Evolutionary conservation across 192 early-diverging fungal genomes (phyloP).

Genomic region (Allomyces arbusculus): DNA sequence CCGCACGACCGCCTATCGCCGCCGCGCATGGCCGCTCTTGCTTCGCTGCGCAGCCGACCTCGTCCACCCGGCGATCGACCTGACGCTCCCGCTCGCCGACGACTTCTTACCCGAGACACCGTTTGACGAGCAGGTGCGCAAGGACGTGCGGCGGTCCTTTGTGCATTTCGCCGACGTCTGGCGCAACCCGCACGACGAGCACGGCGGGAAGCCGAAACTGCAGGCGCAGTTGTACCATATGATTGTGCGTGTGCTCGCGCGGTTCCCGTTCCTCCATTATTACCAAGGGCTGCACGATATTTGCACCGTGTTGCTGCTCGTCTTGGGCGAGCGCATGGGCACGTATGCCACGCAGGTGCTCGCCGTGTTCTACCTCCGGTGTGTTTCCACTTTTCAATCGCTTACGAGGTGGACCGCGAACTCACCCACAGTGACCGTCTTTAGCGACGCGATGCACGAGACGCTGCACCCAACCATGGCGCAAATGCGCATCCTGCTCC

Average conservation of each 20-base stretch:
- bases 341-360: conserved; percentile 2
- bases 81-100: background rate
- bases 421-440: no score
- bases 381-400: conserved; percentile 2
- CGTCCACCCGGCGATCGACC: background rate
- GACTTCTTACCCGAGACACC: background rate
- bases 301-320: no score
- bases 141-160: background rate
- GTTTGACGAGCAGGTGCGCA: background rate
- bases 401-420: no score
- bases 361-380: conserved; percentile 25
- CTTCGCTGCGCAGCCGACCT: background rate
- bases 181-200: background rate
- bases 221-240: conserved; percentile 18
- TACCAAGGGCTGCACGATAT: conserved; percentile 39
- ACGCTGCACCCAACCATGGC: background rate
- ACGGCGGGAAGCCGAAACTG: no score
- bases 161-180: background rate
- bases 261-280: conserved; percentile 39
- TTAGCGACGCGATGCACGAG: background rate
- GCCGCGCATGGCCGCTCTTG: background rate
- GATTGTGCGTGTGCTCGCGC: conserved; percentile 24
- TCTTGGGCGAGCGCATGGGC: no score
- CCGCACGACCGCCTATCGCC: background rate
- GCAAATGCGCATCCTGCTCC: conserved; percentile 5